A percentile compares a stretch with the other conserved stretches of the same genome.
Evolutionary conservation across 2,329 filamentous ascomycete genomes (phyloP).

Genomic region (Xylaria sp.): DNA sequence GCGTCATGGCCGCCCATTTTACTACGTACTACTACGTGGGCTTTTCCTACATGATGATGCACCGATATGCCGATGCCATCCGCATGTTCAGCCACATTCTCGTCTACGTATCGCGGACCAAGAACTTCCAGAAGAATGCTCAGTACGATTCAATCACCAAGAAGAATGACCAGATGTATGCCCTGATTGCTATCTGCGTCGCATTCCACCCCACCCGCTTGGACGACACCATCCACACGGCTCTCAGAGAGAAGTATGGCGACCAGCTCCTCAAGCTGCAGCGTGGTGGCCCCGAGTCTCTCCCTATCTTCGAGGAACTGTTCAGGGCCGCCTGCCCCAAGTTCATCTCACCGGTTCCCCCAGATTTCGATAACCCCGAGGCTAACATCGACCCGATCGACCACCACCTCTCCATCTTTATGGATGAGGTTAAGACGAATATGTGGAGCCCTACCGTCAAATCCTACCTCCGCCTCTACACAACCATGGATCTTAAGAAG

Average conservation of each 20-base stretch:
- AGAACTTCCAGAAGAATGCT: slow-evolving; percentile 99
- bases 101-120: slow-evolving; percentile 97
- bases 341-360: slow-evolving; percentile 97
- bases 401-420: slow-evolving; percentile 97
- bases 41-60: slow-evolving; percentile 99
- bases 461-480: slow-evolving; percentile 98
- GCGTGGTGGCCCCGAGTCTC: slow-evolving; percentile 91
- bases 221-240: slow-evolving; percentile 98
- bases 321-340: slow-evolving; percentile 98
- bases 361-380: slow-evolving; percentile 97
- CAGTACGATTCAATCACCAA: slow-evolving; percentile 99
- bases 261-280: slow-evolving; percentile 98
- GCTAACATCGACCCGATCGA: slow-evolving; percentile 96
- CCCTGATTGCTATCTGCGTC: slow-evolving; percentile 97
- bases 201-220: slow-evolving; percentile 97
- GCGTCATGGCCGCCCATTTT: slow-evolving; percentile 99
- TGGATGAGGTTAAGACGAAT: slow-evolving; percentile 99
- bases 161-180: slow-evolving; percentile 99
- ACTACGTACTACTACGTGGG: slow-evolving; percentile 99
- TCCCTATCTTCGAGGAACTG: slow-evolving; percentile 97
- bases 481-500: slow-evolving; percentile 99
- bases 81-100: slow-evolving; percentile 99
- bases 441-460: slow-evolving; percentile 98
- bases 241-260: slow-evolving; percentile 97
- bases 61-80: slow-evolving; percentile 98